phyloP scores from a whole-genome alignment of 1,139 yeast species.

The Casaregolazyma suthepensis region DNA sequence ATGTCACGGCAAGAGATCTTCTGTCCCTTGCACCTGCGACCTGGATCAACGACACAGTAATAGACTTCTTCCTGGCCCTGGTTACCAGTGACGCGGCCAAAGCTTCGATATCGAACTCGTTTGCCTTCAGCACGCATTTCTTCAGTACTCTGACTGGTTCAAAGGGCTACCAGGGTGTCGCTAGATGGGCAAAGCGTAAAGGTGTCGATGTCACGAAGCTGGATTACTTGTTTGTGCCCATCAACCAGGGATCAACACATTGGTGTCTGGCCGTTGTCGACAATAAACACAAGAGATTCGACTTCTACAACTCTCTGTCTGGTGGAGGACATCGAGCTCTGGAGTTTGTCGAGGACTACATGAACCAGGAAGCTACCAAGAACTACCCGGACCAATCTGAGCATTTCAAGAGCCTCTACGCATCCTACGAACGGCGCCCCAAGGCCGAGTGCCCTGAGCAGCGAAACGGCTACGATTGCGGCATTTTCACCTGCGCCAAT shows the following conservation, averaged over 20 bases:
- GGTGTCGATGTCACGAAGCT: constrained; percentile 61
- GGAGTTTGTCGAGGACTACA: constrained; percentile 47
- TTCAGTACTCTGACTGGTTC: constrained; percentile 56
- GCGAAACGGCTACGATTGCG: constrained; percentile 88
- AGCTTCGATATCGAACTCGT: constrained; percentile 33
- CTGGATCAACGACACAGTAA: constrained; percentile 90
- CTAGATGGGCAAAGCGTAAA: constrained; percentile 84
- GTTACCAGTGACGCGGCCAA: constrained; percentile 42
- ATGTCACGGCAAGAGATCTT: constrained; percentile 60
- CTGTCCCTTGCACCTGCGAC: constrained; percentile 60
- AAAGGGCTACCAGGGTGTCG: constrained; percentile 76
- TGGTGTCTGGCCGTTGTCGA: constrained; percentile 90
- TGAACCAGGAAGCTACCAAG: constrained; percentile 28
- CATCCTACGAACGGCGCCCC: constrained; percentile 22
- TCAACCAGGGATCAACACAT: constrained; percentile 75
- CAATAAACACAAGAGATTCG: constrained; percentile 49
- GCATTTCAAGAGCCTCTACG: constrained; percentile 35
- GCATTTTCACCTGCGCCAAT: constrained; percentile 83
- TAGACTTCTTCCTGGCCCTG: constrained; percentile 71
- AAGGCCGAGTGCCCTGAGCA: constrained; percentile 72
- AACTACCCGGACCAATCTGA: constrained; percentile 23
- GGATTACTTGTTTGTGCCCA: constrained; percentile 71
- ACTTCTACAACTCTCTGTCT: constrained; percentile 69
- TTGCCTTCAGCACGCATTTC: constrained; percentile 84
- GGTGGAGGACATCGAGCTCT: constrained; percentile 44